Evolutionary conservation across 306 rosid species (phyloP).

Genomic region (Vicia villosa): DNA sequence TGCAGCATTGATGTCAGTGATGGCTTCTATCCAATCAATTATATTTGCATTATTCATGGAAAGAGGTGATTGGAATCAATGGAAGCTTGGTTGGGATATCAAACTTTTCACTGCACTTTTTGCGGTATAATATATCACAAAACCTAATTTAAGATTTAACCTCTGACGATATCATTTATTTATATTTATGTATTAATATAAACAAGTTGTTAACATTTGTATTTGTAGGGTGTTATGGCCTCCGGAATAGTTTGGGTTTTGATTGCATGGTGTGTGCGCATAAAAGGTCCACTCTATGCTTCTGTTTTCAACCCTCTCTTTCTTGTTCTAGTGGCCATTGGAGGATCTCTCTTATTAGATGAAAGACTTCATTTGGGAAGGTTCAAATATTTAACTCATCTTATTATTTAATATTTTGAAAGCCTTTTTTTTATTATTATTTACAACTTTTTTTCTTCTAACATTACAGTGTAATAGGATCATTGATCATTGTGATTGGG

Average conservation of each 20-base stretch:
- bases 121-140: not conserved
- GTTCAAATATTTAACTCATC: not conserved
- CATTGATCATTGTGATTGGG: slow-evolving; percentile 25
- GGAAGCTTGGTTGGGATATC: slow-evolving; percentile 39
- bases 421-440: too few relatives aligned
- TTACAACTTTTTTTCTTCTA: too few relatives aligned
- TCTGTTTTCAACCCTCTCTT: slow-evolving; percentile 39
- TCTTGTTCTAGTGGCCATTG: slow-evolving; percentile 35
- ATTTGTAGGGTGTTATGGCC: slow-evolving; percentile 27
- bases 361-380: slow-evolving; percentile 38
- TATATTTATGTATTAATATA: too few relatives aligned
- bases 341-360: slow-evolving; percentile 28
- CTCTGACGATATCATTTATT: too few relatives aligned
- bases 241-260: slow-evolving; percentile 37
- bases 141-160: not conserved
- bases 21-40: slow-evolving; percentile 37
- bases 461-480: slow-evolving; percentile 34
- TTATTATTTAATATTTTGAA: not conserved
- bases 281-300: slow-evolving; percentile 39
- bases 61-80: slow-evolving; percentile 14
- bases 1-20: slow-evolving; percentile 46
- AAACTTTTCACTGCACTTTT: slow-evolving; percentile 28
- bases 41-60: slow-evolving; percentile 34
- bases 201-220: too few relatives aligned
- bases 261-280: slow-evolving; percentile 7